Evolutionary conservation across 306 rosid species (phyloP).

Genomic region (Ceratonia siliqua): DNA sequence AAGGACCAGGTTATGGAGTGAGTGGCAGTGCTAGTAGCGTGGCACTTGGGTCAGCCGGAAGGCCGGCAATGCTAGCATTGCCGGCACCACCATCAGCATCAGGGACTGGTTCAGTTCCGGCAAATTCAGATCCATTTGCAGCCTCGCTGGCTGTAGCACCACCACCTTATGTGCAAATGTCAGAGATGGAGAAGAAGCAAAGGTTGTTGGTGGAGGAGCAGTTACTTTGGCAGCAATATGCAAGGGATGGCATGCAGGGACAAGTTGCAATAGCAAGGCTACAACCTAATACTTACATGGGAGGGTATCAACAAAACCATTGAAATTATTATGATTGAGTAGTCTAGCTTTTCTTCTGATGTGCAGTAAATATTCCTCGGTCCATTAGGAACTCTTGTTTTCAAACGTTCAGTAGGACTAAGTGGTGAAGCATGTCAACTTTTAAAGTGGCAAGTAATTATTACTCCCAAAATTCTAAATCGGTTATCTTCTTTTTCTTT

Average conservation of each 20-base stretch:
- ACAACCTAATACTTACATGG: slow-evolving; percentile 49
- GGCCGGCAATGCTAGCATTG: slow-evolving; percentile 77
- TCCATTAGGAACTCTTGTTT: slow-evolving; percentile 17
- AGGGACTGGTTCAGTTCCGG: not conserved
- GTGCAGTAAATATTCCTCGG: not conserved
- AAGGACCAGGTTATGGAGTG: slow-evolving; percentile 50
- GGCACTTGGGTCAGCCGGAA: slow-evolving; percentile 78
- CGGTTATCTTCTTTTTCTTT: not conserved
- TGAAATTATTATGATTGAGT: slow-evolving; percentile 35
- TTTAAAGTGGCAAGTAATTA: not conserved
- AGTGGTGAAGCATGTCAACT: not conserved
- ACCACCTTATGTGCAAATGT: slow-evolving; percentile 88
- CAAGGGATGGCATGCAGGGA: slow-evolving; percentile 71
- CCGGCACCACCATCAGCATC: slow-evolving; percentile 67
- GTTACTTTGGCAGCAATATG: slow-evolving; percentile 83
- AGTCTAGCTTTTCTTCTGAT: not conserved
- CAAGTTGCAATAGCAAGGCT: slow-evolving; percentile 42
- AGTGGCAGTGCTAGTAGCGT: slow-evolving; percentile 89
- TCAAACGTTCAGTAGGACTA: slow-evolving; percentile 15
- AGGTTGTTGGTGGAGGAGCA: slow-evolving; percentile 77
- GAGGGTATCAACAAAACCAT: slow-evolving; percentile 60
- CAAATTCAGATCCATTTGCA: slow-evolving; percentile 65
- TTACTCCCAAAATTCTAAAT: not conserved
- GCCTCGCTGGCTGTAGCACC: slow-evolving; percentile 80
- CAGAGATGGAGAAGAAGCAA: slow-evolving; percentile 94